Evolutionary conservation across 202 grass and related monocot genomes (phyloP), one percentile per base, ranked within the genome.

Genomic region (Panicum hallii): DNA sequence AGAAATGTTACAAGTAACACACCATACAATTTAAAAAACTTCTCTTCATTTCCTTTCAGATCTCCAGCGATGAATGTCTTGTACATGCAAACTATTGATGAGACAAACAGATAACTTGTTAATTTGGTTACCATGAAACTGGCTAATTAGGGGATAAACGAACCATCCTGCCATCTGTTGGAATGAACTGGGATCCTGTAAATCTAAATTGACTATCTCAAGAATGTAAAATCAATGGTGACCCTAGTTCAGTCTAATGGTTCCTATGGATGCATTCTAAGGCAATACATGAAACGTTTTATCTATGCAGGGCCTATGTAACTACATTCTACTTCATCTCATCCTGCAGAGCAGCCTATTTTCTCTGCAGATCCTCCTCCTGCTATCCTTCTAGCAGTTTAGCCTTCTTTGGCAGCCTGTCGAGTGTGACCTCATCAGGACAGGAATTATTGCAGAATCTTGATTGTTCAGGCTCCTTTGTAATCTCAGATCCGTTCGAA

Each of bases 371-470:
- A 63, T 58, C 28, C 61, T 83, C 28, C 61, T 83, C 79, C 86
- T 54, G 53, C 72, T 81, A 83, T 65, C 88, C 69, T 85, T 90
- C 91, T 75, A 89, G 85, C n/a, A 84, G 53, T 79, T 79, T 91
- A 64, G 43, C 83, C 67, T 91, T 95, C 70, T 89, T 82, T 26
- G 87, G 88, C 19, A 91, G 58, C 13, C 77, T 77, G 28, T 84
- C 61, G 9, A 85, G 63, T 69, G 54, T 82, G 78, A 91, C 58
- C 76, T 88, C 87, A 53, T 90, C 80, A 20, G 70, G 57, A 63
- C 84, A 78, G 12, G 85, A 84, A 84, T 86, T 83, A 64, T 41
- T 79, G 50, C 52, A 76, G 16, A 58, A 60, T 71, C 78, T 79
- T 22, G 68, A 63, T 72, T 83, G 84, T 82, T 79, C 84, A 38